Evolutionary conservation across 2,329 filamentous ascomycete species (phyloP).

Genomic region (Verticillium nonalfalfae): DNA sequence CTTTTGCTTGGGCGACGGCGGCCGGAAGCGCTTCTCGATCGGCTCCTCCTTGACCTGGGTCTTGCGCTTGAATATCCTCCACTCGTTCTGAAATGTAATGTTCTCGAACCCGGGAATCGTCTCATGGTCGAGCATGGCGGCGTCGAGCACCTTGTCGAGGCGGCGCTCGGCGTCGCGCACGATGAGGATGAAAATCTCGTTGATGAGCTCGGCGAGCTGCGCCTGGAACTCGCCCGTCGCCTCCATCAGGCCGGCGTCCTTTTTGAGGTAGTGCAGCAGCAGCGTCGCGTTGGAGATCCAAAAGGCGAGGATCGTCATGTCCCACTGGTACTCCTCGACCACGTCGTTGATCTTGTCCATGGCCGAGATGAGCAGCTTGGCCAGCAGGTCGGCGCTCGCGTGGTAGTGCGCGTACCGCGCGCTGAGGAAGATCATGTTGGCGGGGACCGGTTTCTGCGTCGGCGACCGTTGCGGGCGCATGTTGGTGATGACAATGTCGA

Average conservation of each 20-base stretch:
- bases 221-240: slow-evolving; percentile 66
- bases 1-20: slow-evolving; percentile 86
- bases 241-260: slow-evolving; percentile 30
- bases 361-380: slow-evolving; percentile 72
- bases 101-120: slow-evolving; percentile 97
- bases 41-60: slow-evolving; percentile 86
- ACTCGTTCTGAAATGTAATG: slow-evolving; percentile 95
- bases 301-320: slow-evolving; percentile 98
- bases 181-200: slow-evolving; percentile 97
- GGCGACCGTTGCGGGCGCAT: slow-evolving; percentile 96
- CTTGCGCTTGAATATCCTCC: slow-evolving; percentile 94
- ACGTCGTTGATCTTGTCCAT: slow-evolving; percentile 97
- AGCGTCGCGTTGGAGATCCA: slow-evolving; percentile 98
- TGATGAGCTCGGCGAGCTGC: slow-evolving; percentile 88
- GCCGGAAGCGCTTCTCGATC: slow-evolving; percentile 81
- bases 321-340: slow-evolving; percentile 94
- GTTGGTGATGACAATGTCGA: slow-evolving; percentile 93
- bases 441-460: slow-evolving; percentile 95
- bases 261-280: slow-evolving; percentile 93
- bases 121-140: slow-evolving; percentile 94
- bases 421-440: slow-evolving; percentile 93
- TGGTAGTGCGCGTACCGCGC: slow-evolving; percentile 97
- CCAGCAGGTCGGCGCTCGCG: slow-evolving; percentile 77
- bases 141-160: slow-evolving; percentile 91
- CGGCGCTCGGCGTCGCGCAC: slow-evolving; percentile 92